phyloP scores from a whole-genome alignment of 2,329 filamentous ascomycete genomes.

The Aspergillus caelatus region DNA sequence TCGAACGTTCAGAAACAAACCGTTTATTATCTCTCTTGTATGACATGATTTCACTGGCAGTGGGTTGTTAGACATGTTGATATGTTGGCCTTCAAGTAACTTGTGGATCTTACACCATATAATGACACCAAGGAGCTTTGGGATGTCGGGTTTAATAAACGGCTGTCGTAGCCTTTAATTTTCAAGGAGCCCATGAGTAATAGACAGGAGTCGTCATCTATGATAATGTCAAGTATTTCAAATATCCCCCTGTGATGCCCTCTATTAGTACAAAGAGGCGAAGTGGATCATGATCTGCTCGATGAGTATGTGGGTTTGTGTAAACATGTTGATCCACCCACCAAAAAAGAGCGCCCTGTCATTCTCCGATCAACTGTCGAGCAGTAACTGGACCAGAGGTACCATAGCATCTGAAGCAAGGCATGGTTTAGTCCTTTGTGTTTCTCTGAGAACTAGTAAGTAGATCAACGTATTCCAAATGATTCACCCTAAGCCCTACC shows the following conservation, averaged over 20 bases:
- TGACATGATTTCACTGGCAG: background rate
- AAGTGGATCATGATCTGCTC: background rate
- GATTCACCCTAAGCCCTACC: background rate
- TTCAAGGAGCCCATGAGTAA: background rate
- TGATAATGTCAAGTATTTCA: background rate
- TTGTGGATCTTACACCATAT: background rate
- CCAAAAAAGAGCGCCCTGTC: background rate
- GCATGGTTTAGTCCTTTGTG: background rate
- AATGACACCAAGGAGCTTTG: background rate
- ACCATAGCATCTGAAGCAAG: background rate
- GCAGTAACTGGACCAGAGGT: background rate
- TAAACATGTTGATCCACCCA: background rate
- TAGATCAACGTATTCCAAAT: background rate
- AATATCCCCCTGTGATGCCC: background rate
- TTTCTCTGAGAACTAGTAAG: background rate
- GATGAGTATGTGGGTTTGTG: background rate
- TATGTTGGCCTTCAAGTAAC: background rate
- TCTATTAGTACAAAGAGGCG: background rate
- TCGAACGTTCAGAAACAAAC: background rate
- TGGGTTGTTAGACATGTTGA: background rate
- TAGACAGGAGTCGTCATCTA: background rate
- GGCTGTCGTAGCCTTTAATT: background rate
- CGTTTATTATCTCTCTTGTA: background rate
- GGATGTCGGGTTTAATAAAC: background rate
- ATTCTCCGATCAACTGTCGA: background rate